Evolutionary conservation across 495 filamentous ascomycete genomes (phyloP).

Genomic region (Thermochaetoides thermophila): DNA sequence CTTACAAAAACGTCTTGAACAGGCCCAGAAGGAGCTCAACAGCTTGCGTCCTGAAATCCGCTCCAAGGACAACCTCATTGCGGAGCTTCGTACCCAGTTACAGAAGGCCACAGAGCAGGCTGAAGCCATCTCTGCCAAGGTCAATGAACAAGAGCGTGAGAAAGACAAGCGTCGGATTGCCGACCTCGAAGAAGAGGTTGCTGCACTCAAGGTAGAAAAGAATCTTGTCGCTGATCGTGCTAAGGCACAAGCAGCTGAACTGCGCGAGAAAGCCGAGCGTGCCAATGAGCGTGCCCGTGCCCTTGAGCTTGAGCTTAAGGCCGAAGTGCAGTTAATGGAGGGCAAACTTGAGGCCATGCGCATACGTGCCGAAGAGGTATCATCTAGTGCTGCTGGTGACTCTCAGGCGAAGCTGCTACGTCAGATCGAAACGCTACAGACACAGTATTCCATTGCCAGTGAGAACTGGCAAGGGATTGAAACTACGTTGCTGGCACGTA

Average conservation of each 20-base stretch:
- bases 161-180: slow-evolving; percentile 47
- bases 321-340: slow-evolving; percentile 72
- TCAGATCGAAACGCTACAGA: slow-evolving; percentile 91
- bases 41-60: slow-evolving; percentile 48
- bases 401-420: slow-evolving; percentile 80
- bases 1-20: slow-evolving; percentile 46
- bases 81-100: slow-evolving; percentile 55
- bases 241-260: slow-evolving; percentile 50
- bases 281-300: slow-evolving; percentile 57
- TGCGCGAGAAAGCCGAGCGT: slow-evolving; percentile 57
- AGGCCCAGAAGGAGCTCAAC: slow-evolving; percentile 55
- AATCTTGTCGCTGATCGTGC: slow-evolving; percentile 54
- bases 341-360: slow-evolving; percentile 82
- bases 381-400: slow-evolving; percentile 66
- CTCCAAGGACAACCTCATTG: slow-evolving; percentile 47
- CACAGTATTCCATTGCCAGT: slow-evolving; percentile 83
- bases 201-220: slow-evolving; percentile 60
- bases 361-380: slow-evolving; percentile 75
- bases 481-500: slow-evolving; percentile 56
- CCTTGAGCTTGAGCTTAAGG: slow-evolving; percentile 64
- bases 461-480: slow-evolving; percentile 98
- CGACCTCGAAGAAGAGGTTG: slow-evolving; percentile 60
- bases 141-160: slow-evolving; percentile 51
- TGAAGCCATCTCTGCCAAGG: slow-evolving; percentile 48
- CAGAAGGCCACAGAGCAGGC: slow-evolving; percentile 51